These are phyloP conservation scores for Parafenestella ontariensis DNA, from an alignment of 2,329 filamentous ascomycete genomes.

Conservation along the genomic window DNA sequence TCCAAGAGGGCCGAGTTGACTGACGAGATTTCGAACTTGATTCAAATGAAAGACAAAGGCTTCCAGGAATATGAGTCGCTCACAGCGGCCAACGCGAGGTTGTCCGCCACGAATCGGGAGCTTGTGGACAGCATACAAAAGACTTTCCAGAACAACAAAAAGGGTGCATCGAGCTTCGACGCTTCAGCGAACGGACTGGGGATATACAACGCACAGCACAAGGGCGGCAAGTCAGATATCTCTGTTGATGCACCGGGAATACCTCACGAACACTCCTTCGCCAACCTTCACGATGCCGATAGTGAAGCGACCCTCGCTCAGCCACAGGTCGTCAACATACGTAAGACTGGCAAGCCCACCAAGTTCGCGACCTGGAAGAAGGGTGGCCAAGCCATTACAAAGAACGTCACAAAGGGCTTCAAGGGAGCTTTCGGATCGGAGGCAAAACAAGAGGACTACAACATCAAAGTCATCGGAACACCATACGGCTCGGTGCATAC, in stretches of 20 bases:
- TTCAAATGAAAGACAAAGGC: constrained; percentile 88
- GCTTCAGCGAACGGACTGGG: constrained; percentile 65
- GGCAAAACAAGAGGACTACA: constrained; percentile 62
- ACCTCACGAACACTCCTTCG: constrained; percentile 48
- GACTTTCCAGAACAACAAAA: constrained; percentile 79
- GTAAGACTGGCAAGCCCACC: constrained; percentile 84
- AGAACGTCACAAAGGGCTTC: constrained; percentile 91
- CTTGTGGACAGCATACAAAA: constrained; percentile 93
- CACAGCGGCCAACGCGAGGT: constrained; percentile 90
- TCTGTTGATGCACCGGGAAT: constrained; percentile 52
- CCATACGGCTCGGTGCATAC: constrained; percentile 48
- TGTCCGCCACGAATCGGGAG: constrained; percentile 94
- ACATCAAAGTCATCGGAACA: constrained; percentile 58
- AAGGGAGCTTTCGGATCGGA: constrained; percentile 82
- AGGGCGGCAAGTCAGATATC: constrained; percentile 48
- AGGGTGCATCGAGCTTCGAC: constrained; percentile 56
- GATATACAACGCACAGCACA: constrained; percentile 59
- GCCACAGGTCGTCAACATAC: constrained; percentile 93
- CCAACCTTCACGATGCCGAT: constrained; percentile 66
- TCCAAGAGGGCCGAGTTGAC: constrained; percentile 83
- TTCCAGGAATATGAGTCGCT: constrained; percentile 95
- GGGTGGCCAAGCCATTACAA: constrained; percentile 89
- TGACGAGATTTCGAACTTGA: constrained; percentile 83
- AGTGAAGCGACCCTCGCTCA: constrained; percentile 68
- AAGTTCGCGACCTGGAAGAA: constrained; percentile 99